Conservation (phyloP, 345 rosid genomes). For the Iberis pinnata region DNA sequence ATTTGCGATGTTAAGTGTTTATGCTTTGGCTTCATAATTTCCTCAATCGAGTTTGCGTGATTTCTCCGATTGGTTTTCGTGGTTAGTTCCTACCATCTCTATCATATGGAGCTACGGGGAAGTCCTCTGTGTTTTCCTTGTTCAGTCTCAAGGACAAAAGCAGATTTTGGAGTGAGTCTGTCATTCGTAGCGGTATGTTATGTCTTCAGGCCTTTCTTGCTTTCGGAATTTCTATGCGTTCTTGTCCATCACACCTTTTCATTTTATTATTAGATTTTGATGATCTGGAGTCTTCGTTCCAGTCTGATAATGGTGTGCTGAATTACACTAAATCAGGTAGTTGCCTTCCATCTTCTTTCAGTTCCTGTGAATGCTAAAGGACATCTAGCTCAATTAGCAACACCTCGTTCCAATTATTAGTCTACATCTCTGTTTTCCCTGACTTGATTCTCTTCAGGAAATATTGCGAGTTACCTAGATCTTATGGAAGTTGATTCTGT, state of each 20-base stretch:
- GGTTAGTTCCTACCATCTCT: constrained; percentile 36
- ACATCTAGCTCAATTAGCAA: not conserved
- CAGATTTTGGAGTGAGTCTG: constrained; percentile 90
- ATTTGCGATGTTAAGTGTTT: constrained; percentile 6
- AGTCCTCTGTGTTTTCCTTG: constrained; percentile 70
- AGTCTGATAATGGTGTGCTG: constrained; percentile 41
- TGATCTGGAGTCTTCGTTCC: constrained; percentile 58
- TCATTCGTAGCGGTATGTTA: constrained; percentile 52
- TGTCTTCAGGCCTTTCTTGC: not conserved
- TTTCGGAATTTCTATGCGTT: constrained; percentile 1
- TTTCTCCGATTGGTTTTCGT: constrained; percentile 20
- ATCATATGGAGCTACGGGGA: constrained; percentile 38
- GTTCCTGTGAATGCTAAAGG: not conserved
- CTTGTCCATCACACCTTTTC: not conserved
- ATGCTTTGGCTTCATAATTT: not conserved
- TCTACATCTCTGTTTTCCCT: not conserved
- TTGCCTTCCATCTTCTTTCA: constrained; percentile 1
- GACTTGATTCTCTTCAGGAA: constrained; percentile 35
- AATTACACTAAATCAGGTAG: constrained; percentile 85
- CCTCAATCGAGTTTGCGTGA: constrained; percentile 13
- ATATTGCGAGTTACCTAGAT: constrained; percentile 71
- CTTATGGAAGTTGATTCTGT: constrained; percentile 87
- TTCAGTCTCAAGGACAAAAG: constrained; percentile 83
- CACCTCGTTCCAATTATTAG: not conserved
- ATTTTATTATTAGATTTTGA: constrained; percentile 43